Evolutionary conservation across 805 yeast species (phyloP).

Genomic region (Maudiozyma serrabonitensis): DNA sequence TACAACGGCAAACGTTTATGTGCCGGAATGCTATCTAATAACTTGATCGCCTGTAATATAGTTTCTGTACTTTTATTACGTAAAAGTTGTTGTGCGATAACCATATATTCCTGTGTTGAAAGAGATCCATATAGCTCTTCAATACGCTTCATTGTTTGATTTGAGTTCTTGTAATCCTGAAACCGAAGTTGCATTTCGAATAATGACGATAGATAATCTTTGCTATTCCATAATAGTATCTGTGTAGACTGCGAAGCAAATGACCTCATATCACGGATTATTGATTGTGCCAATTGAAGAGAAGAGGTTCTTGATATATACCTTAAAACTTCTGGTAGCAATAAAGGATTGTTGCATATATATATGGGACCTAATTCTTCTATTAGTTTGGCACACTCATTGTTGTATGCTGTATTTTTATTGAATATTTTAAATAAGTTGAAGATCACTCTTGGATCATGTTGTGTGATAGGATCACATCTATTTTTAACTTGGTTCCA

Average conservation of each 20-base stretch:
- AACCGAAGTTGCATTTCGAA: slow-evolving; percentile 21
- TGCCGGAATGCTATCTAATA: slow-evolving; percentile 13
- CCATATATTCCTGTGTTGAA: slow-evolving; percentile 16
- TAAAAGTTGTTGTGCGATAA: slow-evolving; percentile 13
- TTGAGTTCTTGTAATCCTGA: slow-evolving; percentile 23
- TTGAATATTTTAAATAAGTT: slow-evolving; percentile 15
- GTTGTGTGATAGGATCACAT: slow-evolving; percentile 10
- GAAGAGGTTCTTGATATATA: slow-evolving; percentile 12
- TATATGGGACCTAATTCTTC: slow-evolving; percentile 10
- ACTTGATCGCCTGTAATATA: slow-evolving; percentile 15
- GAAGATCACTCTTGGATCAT: slow-evolving; percentile 21
- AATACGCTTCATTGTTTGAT: slow-evolving; percentile 17
- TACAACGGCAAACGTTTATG: slow-evolving; percentile 11
- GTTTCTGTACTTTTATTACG: slow-evolving; percentile 8
- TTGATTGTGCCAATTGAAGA: slow-evolving; percentile 9
- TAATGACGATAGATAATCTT: slow-evolving; percentile 16
- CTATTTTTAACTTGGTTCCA: slow-evolving; percentile 17
- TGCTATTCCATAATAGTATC: slow-evolving; percentile 13
- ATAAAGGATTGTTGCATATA: slow-evolving; percentile 20
- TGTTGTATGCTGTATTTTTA: slow-evolving; percentile 16
- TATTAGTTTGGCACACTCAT: slow-evolving; percentile 12
- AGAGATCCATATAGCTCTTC: slow-evolving; percentile 11
- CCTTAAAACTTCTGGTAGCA: slow-evolving; percentile 18
- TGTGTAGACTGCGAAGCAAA: slow-evolving; percentile 11
- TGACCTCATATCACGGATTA: slow-evolving; percentile 17